Percentiles rank a stretch among this genome's conserved stretches.
phyloP scores from a whole-genome alignment of 345 rosid species.

The Geranium rotundifolium region DNA sequence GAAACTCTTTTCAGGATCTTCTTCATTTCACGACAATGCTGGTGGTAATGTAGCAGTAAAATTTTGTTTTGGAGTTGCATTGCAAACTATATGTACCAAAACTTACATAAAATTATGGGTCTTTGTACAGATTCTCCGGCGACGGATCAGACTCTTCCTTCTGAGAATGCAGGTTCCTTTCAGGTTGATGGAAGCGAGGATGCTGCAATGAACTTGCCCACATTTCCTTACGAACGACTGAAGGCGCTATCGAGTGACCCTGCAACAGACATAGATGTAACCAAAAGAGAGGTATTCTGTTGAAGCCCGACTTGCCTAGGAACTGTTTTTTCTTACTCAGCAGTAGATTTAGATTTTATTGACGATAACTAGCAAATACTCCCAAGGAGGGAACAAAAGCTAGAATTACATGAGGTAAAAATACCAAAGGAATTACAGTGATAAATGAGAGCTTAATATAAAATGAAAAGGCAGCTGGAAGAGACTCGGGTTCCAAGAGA shows the following conservation, averaged over 20 bases:
- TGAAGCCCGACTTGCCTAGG: no score
- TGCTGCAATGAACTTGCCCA: constrained; percentile 16
- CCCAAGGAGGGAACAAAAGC: no score
- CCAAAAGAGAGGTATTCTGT: constrained; percentile 55
- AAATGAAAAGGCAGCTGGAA: no score
- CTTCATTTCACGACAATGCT: constrained; percentile 22
- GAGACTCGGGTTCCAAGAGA: no score
- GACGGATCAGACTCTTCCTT: constrained; percentile 9
- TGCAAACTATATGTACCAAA: not conserved
- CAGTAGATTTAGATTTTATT: no score
- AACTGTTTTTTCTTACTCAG: no score
- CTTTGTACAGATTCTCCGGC: constrained; percentile 30
- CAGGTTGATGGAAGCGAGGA: constrained; percentile 14
- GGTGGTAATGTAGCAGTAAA: constrained; percentile 24
- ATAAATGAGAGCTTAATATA: no score
- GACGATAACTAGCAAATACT: no score
- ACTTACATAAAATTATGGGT: constrained; percentile 1
- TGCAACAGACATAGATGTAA: constrained; percentile 35
- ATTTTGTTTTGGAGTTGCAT: not conserved
- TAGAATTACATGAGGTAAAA: no score
- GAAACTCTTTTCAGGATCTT: constrained; percentile 41
- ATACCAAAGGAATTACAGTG: no score
- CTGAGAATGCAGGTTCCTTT: constrained; percentile 9
- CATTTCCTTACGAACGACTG: constrained; percentile 40
- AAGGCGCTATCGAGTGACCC: constrained; percentile 44